Base-by-base conservation (phyloP, 1,284 basidiomycete species). In the Cryptococcus wingfieldii region DNA sequence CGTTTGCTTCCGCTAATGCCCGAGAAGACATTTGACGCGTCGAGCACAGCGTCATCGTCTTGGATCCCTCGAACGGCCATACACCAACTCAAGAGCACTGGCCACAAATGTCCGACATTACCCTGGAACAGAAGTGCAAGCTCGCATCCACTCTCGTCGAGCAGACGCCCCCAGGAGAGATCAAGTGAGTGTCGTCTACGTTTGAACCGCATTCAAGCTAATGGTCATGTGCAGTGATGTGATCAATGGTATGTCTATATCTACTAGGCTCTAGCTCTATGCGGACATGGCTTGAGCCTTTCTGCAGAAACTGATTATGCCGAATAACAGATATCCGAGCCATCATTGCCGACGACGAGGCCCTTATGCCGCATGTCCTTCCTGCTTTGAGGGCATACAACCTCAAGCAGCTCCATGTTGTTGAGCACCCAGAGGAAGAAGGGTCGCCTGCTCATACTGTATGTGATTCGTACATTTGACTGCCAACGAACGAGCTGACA, bases 161-260 rank as follows among this genome's bases (percentile, higher is more conserved):
- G 1, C 92, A 95, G 74, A 85, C 89, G 1, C 93, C 93, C 13
- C 93, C 93, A 0, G 93, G 93, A 52, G 89, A 97, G 79, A 92
- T 95, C 66, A 95, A 94, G 74, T 75, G 58, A 63, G 72, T 14
- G 28, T 16, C 38, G 3, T 13, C 25, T 16, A 14, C 10, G 7
- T 34, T 4, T 45, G 4, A 28, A 13, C 34, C 38, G n/a, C 39
- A 38, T 31, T 31, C 2, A 4, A 50, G 54, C 64, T 68, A 50
- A 66, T 51, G 8, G 27, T 18, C 18, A n/a, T 34, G 18, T 25
- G 2, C 51, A 75, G 73, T 73, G 92, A 95, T 78, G 90, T 95
- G 27, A 82, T 95, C 57, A 91, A 90, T 69, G 90, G 89, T 89
- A 53, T 41, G 63, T 50, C 41, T 16, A 18, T 6, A 4, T 6